phyloP scores from a whole-genome alignment of 495 filamentous ascomycete genomes.

The Staphylotrichum longicolle region DNA sequence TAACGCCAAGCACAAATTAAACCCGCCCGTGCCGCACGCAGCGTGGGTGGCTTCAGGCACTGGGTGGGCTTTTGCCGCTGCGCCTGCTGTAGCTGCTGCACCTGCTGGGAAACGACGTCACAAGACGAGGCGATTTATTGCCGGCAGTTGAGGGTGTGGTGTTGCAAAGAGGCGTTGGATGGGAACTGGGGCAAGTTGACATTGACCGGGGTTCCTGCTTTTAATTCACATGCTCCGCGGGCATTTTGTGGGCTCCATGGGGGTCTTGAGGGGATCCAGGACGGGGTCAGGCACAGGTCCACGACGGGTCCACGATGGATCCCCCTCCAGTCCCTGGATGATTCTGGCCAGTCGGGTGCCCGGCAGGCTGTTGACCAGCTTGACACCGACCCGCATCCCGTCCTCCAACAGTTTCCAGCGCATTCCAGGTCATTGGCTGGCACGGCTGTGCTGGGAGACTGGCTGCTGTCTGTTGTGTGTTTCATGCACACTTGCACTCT shows the following conservation, averaged over 20 bases:
- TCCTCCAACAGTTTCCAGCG: slow-evolving; percentile 7
- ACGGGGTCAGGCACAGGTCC: not conserved
- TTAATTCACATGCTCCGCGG: slow-evolving; percentile 22
- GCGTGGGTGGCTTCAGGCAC: not conserved
- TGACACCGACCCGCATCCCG: not conserved
- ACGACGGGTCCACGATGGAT: not conserved
- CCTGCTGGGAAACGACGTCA: slow-evolving; percentile 10
- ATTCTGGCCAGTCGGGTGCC: not conserved
- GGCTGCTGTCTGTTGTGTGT: not conserved
- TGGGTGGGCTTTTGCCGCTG: not conserved
- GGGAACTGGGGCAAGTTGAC: slow-evolving; percentile 1
- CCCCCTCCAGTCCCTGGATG: not conserved
- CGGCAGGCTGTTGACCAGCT: not conserved
- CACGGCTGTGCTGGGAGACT: not conserved
- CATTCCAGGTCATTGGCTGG: slow-evolving; percentile 5
- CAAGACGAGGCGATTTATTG: not conserved
- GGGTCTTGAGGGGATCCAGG: not conserved
- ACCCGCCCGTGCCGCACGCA: not conserved
- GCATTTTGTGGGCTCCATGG: slow-evolving; percentile 17
- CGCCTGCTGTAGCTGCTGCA: not conserved
- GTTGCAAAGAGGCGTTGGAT: slow-evolving; percentile 3
- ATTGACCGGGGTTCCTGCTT: slow-evolving; percentile 17
- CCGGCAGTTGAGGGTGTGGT: not conserved
- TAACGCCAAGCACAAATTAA: slow-evolving; percentile 22
- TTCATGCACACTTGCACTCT: not conserved